Base-by-base conservation (phyloP, 257 asterid species). In the Solanum clarkiae region DNA sequence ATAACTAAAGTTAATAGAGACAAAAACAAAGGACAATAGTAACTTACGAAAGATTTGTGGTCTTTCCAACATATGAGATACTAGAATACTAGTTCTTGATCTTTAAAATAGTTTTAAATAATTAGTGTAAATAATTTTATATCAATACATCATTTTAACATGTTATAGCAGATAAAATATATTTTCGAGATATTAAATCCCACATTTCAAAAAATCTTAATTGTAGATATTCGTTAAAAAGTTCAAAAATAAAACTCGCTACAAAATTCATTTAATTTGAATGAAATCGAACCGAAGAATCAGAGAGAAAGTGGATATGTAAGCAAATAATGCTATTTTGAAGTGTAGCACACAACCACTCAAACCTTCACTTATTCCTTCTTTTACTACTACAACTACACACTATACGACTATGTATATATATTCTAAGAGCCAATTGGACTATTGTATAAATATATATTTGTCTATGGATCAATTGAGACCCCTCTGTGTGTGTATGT, bases 341-440 rank as follows among this genome's bases (percentile, higher is more conserved):
- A 91, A 90, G 89, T 85, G 82, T 80, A 86, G 84, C 63, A 85
- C 55, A 81, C 40, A 62, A 9, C 85, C 91, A 90, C 91, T 91
- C 91, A 90, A 90, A 77, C 26, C 71, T 70, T 86, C 87, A 91
- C 93, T 91, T 85, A 91, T 91, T 90, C 84, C 84, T 65, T 84
- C 84, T 86, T 89, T 88, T 91, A 88, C 91, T 90, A 90, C 85
- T 86, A 47, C 93, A 89, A 89, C 92, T 88, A 88, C 86, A 72
- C 36, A 8, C 80, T 20, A 36, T 42, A 15, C 80, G 40, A 51
- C 80, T 59, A 77, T 55, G 47, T 36, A 36, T 70, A 40, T 70
- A 40, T 40, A 69, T 79, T 70, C 80, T 79, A 49, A 79, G 83
- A 79, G 49, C 29, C 29, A 70, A 70, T 42, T 79, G 66, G 63